Conservation (phyloP, 139 green algal species). For the Chlorella vulgaris region DNA sequence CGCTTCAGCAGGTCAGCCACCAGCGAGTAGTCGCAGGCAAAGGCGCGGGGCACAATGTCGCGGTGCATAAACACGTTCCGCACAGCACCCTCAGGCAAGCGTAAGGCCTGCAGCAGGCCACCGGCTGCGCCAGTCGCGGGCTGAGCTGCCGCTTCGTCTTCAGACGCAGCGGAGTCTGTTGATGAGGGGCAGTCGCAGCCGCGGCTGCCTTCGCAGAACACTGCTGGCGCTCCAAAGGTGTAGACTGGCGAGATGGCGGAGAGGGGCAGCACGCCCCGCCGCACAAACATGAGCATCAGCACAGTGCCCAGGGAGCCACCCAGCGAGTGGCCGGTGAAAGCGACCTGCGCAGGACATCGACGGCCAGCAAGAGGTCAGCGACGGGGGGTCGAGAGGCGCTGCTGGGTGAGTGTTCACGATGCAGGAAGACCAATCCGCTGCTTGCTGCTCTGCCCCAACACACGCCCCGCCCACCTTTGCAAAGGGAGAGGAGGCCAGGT, state of each 20-base stretch:
- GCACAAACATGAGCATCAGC: slow-evolving; percentile 89
- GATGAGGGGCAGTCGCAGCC: slow-evolving; percentile 8
- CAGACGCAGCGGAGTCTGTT: too few species aligned
- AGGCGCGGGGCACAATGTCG: slow-evolving; percentile 96
- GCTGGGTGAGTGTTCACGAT: background rate
- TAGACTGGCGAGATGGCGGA: slow-evolving; percentile 74
- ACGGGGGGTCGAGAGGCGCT: background rate
- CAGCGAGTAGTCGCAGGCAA: slow-evolving; percentile 95
- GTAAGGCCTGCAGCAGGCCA: slow-evolving; percentile 56
- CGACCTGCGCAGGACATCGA: slow-evolving; percentile 37
- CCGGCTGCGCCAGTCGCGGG: background rate
- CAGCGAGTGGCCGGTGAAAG: slow-evolving; percentile 93
- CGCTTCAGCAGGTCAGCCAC: slow-evolving; percentile 77
- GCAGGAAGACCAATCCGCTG: background rate
- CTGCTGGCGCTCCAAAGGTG: slow-evolving; percentile 90
- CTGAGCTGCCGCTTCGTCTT: too few species aligned
- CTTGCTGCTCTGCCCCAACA: too few species aligned
- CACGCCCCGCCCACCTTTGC: slow-evolving; percentile 41
- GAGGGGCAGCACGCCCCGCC: slow-evolving; percentile 69
- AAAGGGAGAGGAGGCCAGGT: slow-evolving; percentile 74
- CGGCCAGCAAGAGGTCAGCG: background rate
- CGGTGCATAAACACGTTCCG: slow-evolving; percentile 78
- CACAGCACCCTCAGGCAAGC: slow-evolving; percentile 61
- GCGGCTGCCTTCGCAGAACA: slow-evolving; percentile 79
- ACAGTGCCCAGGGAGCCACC: slow-evolving; percentile 87